phyloP scores from a whole-genome alignment of 164 flowering plant species.

The Echeveria elegans region DNA sequence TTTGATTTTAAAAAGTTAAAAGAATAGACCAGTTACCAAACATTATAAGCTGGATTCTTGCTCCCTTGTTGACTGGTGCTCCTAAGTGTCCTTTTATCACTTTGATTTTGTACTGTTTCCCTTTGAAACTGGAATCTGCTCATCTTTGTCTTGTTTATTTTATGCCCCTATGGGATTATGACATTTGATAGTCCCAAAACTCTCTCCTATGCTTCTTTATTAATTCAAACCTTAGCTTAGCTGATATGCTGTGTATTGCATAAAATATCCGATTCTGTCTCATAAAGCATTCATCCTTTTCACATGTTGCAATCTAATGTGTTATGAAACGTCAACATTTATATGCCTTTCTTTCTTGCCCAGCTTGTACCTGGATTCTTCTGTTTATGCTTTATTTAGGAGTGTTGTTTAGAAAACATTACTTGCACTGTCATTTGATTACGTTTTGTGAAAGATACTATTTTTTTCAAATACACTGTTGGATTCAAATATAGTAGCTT shows the following conservation, averaged over 20 bases:
- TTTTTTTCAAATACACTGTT: too few relatives aligned
- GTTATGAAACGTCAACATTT: not conserved
- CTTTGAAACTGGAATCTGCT: not conserved
- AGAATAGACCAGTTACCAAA: not conserved
- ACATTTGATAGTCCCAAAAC: too few relatives aligned
- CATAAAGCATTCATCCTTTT: not conserved
- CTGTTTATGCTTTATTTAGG: too few relatives aligned
- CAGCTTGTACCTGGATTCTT: not conserved
- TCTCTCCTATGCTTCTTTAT: too few relatives aligned
- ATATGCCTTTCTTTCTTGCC: not conserved
- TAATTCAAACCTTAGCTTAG: too few relatives aligned
- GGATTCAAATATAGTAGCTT: too few relatives aligned
- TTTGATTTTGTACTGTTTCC: not conserved
- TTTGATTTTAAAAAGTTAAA: not conserved
- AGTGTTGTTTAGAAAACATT: too few relatives aligned
- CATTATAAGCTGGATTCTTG: not conserved
- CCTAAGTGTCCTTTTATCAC: not conserved
- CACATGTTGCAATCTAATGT: too few relatives aligned
- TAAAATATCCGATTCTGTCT: not conserved
- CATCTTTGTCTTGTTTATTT: not conserved
- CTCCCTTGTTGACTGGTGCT: conserved; percentile 5
- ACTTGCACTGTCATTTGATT: too few relatives aligned
- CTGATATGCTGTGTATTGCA: not conserved
- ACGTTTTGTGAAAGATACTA: too few relatives aligned
- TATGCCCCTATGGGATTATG: too few relatives aligned